Evolutionary conservation across 805 yeast species (phyloP), one percentile per base, ranked within the genome.

Genomic region (Barnettozyma pratensis): DNA sequence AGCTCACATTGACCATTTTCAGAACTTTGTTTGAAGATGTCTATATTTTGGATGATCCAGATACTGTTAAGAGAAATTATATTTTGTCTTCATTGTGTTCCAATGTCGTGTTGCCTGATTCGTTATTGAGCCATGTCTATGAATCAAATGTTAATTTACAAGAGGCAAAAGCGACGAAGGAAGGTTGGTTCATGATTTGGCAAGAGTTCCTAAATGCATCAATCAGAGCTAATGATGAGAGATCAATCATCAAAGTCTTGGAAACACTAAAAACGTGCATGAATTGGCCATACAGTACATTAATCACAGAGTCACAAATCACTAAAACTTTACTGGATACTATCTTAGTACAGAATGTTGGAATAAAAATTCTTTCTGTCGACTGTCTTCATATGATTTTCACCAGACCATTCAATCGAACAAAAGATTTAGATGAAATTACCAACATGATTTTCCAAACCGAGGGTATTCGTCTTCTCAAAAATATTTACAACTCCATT

Each of bases 11-110:
- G 27, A 80, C 86, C 42, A 85, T 94, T 6, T 78, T 88, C 55
- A 73, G 97, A 60, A 89, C 95, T 4, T 67, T 94, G 14, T 94
- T 92, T 62, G 99, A 94, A 67, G 99, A 94, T 62, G 80, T 94
- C 9, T 94, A 89, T 62, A 71, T 95, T 45, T 73, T 94, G 42
- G 98, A 94, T 56, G 99, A 94, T 62, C 85, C 97, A 27, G 79
- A 89, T 25, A 96, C 96, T 2, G 74, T 91, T 34, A 85, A 81
- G 55, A 75, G 98, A 59, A 79, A 85, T 48, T 75, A 80, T n/a
- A 76, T 86, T 1, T 74, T 92, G 37, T 84, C 85, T 44, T 89
- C 96, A 32, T 76, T 89, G 44, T 85, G 96, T 62, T 87, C 92
- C 6, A 87, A 90, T 65, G 79, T 91, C 19, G 81, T 89, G 7